phyloP scores from a whole-genome alignment of 352 stramenopile species.

The Halophytophthora batemanensis region DNA sequence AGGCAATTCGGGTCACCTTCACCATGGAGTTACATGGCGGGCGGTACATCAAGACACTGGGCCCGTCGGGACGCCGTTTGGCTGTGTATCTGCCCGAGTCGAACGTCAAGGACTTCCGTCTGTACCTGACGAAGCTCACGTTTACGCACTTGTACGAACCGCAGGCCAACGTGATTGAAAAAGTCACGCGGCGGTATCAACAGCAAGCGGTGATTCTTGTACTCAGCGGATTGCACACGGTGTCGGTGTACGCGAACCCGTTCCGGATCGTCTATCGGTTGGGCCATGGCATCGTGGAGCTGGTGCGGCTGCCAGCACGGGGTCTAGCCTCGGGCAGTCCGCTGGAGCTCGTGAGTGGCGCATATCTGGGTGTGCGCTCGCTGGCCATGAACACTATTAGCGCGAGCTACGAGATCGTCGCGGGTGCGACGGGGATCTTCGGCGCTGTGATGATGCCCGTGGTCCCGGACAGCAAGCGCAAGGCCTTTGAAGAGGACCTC shows the following conservation, averaged over 20 bases:
- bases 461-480: slow-evolving; percentile 66
- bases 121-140: slow-evolving; percentile 81
- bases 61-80: slow-evolving; percentile 63
- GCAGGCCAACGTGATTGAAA: slow-evolving; percentile 68
- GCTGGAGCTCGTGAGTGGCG: slow-evolving; percentile 77
- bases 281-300: slow-evolving; percentile 76
- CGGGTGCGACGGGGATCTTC: slow-evolving; percentile 71
- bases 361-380: slow-evolving; percentile 81
- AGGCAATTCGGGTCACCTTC: slow-evolving; percentile 83
- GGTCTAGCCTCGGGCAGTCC: slow-evolving; percentile 79
- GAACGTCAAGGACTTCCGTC: slow-evolving; percentile 85
- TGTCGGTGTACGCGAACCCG: slow-evolving; percentile 86
- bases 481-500: slow-evolving; percentile 82
- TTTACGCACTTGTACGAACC: slow-evolving; percentile 85
- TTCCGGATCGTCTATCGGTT: slow-evolving; percentile 87
- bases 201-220: slow-evolving; percentile 86
- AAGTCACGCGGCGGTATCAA: slow-evolving; percentile 75
- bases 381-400: slow-evolving; percentile 89
- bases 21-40: slow-evolving; percentile 85
- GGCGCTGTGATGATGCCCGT: slow-evolving; percentile 69
- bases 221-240: slow-evolving; percentile 78
- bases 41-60: slow-evolving; percentile 81
- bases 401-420: slow-evolving; percentile 86
- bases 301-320: slow-evolving; percentile 73
- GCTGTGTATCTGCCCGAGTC: slow-evolving; percentile 86